Percentiles rank a stretch among this genome's conserved stretches.
These are phyloP conservation scores for Metschnikowia chrysomelidarum DNA, from an alignment of 805 yeast species.

Conservation along the genomic window DNA sequence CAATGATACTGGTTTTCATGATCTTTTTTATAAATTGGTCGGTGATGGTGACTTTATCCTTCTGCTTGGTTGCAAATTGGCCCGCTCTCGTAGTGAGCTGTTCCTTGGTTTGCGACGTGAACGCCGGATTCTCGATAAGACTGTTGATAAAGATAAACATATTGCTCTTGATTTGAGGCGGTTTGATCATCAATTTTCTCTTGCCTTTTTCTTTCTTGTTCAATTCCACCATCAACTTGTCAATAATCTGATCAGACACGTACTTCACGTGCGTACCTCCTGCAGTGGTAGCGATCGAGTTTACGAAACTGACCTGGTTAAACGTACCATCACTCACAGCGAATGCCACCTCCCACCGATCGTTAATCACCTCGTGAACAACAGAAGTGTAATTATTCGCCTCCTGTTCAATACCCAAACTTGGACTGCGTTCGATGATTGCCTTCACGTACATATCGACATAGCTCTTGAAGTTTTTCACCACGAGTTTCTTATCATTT, in stretches of 20 bases:
- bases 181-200: slow-evolving; percentile 68
- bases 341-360: slow-evolving; percentile 95
- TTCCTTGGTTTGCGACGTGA: slow-evolving; percentile 96
- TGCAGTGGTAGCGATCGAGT: slow-evolving; percentile 93
- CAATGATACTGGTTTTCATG: slow-evolving; percentile 64
- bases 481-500: slow-evolving; percentile 68
- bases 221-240: slow-evolving; percentile 68
- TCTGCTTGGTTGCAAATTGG: slow-evolving; percentile 78
- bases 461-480: slow-evolving; percentile 78
- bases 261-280: slow-evolving; percentile 96
- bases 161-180: slow-evolving; percentile 84
- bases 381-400: slow-evolving; percentile 45
- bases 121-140: slow-evolving; percentile 93
- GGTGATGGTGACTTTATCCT: slow-evolving; percentile 58
- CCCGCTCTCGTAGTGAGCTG: slow-evolving; percentile 85
- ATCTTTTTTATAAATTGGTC: slow-evolving; percentile 73
- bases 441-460: slow-evolving; percentile 88
- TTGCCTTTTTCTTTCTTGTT: slow-evolving; percentile 62
- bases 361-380: slow-evolving; percentile 76
- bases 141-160: slow-evolving; percentile 91
- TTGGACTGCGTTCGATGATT: slow-evolving; percentile 50
- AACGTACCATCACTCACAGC: slow-evolving; percentile 88
- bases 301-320: slow-evolving; percentile 94
- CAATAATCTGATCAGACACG: slow-evolving; percentile 79
- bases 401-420: slow-evolving; percentile 23